Base-by-base conservation (phyloP, 805 yeast genomes). In the Starmerella apicola region DNA sequence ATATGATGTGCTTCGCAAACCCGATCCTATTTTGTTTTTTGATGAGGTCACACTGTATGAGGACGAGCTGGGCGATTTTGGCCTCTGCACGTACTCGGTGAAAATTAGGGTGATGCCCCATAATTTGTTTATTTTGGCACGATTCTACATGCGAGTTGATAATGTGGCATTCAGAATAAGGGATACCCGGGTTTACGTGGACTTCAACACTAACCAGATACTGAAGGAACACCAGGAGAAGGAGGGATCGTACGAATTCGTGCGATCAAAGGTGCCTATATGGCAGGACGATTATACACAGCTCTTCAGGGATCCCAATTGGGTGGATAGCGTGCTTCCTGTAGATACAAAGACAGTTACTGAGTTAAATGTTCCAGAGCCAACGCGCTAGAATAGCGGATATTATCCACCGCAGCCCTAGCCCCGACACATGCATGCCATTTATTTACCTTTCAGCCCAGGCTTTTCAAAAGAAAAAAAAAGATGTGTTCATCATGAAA, bases 61-160 rank as follows among this genome's bases (percentile, higher is more conserved):
- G 56, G 99, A 91, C 55, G 99, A 91, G 57, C 65, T 91, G 40
- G 97, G 94, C 3, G 99, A 91, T 58, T 91, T 88, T 58, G 99
- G 99, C 6, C 80, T 84, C 15, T 74, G 93, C 0, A 71, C 82
- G 39, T 61, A 82, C 39, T 74, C 76, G 38, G 76, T 78, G 26
- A 86, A 86, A 58, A 72, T 91, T 17, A 64, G 99, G 46, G 95
- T 85, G 3, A 91, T 91, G 96, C 76, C 76, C 5, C 71, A 77
- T 37, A 72, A 95, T 44, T 56, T 91, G 48, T 62, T 91, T 28
- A 51, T 88, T 25, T 64, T 91, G 34, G 73, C 78, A 36, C 68
- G 97, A 34, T 72, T 88, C 50, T 88, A 83, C 56, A 59, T 91
- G 44, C 68, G 97, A 34, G 93, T 91, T 5, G 99, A 91, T 61